Evolutionary conservation across 148 eudicot species (phyloP).

Genomic region (Cornus kousa): DNA sequence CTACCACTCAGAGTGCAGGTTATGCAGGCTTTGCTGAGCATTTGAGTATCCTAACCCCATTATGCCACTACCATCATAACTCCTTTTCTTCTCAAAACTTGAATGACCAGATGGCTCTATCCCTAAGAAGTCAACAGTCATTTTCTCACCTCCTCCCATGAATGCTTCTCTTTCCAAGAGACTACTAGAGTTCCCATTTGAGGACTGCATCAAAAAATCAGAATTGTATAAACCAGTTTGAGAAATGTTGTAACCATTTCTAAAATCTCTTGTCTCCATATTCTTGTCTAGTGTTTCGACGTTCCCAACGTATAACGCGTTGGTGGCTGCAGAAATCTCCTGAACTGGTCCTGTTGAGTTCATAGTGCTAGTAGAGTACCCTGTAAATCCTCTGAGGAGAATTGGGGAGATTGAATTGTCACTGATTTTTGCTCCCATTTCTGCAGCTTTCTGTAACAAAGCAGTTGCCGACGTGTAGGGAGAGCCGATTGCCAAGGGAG

Average conservation of each 20-base stretch:
- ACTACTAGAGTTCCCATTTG: conserved; percentile 6
- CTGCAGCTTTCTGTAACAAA: conserved; percentile 40
- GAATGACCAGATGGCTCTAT: conserved; percentile 22
- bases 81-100: conserved; percentile 15
- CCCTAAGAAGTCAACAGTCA: conserved; percentile 36
- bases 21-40: conserved; percentile 8
- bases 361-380: conserved; percentile 11
- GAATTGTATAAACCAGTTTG: conserved; percentile 9
- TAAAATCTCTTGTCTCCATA: conserved; percentile 1
- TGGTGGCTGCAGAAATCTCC: background rate
- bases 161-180: conserved; percentile 12
- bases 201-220: conserved; percentile 6
- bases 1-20: conserved; percentile 18
- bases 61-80: conserved; percentile 14
- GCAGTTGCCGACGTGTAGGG: conserved; percentile 43
- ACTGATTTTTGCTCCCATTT: conserved; percentile 38
- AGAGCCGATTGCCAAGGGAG: conserved; percentile 11
- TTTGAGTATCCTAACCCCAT: conserved; percentile 16
- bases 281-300: conserved; percentile 11
- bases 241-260: background rate
- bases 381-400: conserved; percentile 34
- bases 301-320: conserved; percentile 3
- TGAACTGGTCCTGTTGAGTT: conserved; percentile 11
- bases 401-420: conserved; percentile 28
- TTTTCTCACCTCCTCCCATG: conserved; percentile 20